phyloP scores from a whole-genome alignment of 169 alveolate genomes.

The Plasmodium cynomolgi region DNA sequence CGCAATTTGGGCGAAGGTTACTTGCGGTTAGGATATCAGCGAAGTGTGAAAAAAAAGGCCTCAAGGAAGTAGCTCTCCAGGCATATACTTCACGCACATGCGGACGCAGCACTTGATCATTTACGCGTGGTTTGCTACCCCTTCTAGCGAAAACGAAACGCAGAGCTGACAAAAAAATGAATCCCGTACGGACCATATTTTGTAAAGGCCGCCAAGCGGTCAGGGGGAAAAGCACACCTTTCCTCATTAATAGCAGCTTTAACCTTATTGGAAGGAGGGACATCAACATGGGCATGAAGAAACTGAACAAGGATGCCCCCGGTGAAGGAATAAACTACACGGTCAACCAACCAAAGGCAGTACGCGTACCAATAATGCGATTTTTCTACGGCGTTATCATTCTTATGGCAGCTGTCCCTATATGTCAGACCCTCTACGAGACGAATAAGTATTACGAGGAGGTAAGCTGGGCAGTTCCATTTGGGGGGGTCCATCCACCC shows the following conservation, averaged over 20 bases:
- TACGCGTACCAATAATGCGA: slow-evolving; percentile 61
- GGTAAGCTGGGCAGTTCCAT: background rate
- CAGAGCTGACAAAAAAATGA: slow-evolving; percentile 11
- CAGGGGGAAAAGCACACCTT: background rate
- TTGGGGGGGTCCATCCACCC: background rate
- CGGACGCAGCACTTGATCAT: background rate
- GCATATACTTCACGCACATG: background rate
- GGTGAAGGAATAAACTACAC: background rate
- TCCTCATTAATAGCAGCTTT: background rate
- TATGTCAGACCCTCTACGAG: slow-evolving; percentile 70
- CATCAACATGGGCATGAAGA: background rate
- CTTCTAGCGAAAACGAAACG: background rate
- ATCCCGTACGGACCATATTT: background rate
- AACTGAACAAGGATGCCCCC: background rate
- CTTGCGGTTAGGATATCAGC: background rate
- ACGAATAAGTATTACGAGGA: slow-evolving; percentile 66
- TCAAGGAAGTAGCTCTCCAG: background rate
- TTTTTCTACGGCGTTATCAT: slow-evolving; percentile 38
- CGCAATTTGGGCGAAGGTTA: background rate
- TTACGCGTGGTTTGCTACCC: background rate
- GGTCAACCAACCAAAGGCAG: slow-evolving; percentile 39
- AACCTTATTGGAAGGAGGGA: background rate
- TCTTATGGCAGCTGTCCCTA: slow-evolving; percentile 69
- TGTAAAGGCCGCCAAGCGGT: background rate
- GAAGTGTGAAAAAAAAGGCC: background rate